These are phyloP conservation scores for Pleurotus cornucopiae DNA, from an alignment of 768 basidiomycete species.

Conservation along the genomic window DNA sequence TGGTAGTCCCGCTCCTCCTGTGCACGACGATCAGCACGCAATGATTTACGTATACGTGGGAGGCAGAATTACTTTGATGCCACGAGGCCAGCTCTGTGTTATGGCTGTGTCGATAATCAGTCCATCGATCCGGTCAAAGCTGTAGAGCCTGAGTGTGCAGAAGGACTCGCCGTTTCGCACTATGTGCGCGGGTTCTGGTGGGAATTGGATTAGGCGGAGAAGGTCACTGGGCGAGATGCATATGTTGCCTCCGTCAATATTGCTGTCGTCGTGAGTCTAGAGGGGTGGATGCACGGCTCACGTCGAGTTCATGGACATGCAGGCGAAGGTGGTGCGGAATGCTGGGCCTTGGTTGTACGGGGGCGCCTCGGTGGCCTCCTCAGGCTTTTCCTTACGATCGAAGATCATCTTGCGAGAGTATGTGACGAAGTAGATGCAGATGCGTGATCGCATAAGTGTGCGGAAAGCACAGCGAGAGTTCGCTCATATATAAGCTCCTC, in stretches of 20 bases:
- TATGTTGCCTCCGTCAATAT: neutral
- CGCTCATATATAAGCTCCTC: no score
- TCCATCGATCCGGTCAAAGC: no score
- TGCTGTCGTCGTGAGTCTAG: no score
- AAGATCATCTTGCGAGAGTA: no score
- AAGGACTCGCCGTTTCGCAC: neutral
- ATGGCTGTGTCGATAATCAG: constrained; percentile 1
- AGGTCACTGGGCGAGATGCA: neutral
- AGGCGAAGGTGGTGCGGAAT: neutral
- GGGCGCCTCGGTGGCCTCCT: no score
- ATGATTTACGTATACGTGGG: neutral
- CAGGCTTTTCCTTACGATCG: no score
- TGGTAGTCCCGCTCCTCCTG: constrained; percentile 7
- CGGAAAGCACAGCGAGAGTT: no score
- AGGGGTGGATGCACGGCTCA: neutral
- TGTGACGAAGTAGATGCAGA: no score
- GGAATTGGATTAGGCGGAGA: constrained; percentile 3
- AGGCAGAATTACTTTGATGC: neutral
- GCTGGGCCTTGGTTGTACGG: neutral
- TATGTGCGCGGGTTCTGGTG: neutral
- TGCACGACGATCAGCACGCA: neutral
- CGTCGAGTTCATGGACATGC: constrained; percentile 7
- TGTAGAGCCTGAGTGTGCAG: no score
- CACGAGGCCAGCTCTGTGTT: neutral
- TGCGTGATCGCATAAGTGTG: no score